Evolutionary conservation across 495 filamentous ascomycete species (phyloP).

Genomic region (Cudoniella acicularis): DNA sequence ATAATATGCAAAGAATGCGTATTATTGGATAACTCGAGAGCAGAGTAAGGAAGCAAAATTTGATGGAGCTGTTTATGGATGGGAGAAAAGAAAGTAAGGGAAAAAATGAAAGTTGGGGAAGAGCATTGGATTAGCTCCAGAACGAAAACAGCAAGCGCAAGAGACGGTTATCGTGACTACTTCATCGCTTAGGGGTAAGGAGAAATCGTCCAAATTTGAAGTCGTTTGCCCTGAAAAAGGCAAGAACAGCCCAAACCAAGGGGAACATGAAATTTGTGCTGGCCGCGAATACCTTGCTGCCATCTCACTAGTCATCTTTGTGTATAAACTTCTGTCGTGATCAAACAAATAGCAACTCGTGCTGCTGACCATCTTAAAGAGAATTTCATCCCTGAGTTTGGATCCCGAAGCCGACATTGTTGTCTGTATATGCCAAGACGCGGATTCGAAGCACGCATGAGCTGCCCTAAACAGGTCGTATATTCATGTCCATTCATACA

Average conservation of each 20-base stretch:
- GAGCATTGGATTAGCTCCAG: background rate
- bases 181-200: background rate
- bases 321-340: background rate
- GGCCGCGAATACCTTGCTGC: background rate
- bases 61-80: background rate
- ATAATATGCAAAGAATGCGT: background rate
- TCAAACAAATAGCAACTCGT: background rate
- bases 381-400: background rate
- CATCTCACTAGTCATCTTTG: background rate
- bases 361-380: background rate
- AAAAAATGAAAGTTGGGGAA: background rate
- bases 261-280: background rate
- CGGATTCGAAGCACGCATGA: too few relatives aligned
- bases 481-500: conserved; percentile 1
- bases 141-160: background rate
- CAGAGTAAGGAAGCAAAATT: background rate
- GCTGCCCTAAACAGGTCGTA: too few relatives aligned
- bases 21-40: background rate
- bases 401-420: too few relatives aligned
- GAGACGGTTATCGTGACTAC: background rate
- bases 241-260: background rate
- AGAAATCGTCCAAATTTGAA: background rate
- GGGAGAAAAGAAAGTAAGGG: background rate
- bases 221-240: background rate
- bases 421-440: too few relatives aligned